Percentiles rank a stretch among this genome's conserved stretches.
Conservation (phyloP, 2,329 filamentous ascomycete genomes). For the Colletotrichum trifolii region DNA sequence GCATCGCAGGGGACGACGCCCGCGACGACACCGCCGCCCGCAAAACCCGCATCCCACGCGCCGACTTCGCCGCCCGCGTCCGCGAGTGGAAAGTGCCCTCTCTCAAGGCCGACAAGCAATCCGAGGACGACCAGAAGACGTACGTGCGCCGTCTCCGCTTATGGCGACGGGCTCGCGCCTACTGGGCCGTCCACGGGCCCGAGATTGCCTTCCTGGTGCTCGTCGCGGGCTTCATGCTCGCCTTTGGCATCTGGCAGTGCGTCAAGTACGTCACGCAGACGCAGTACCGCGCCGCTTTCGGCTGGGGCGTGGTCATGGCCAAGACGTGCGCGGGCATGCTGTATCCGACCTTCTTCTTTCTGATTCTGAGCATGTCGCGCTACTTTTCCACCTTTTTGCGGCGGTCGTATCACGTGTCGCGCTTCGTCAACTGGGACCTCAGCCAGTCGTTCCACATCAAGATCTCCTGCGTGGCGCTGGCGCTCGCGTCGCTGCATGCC, state of each 20-base stretch:
- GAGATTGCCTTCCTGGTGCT: slow-evolving; percentile 60
- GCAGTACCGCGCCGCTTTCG: slow-evolving; percentile 60
- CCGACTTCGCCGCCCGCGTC: slow-evolving; percentile 58
- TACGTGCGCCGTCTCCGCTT: slow-evolving; percentile 58
- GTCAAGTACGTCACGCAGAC: slow-evolving; percentile 61
- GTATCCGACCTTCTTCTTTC: slow-evolving; percentile 68
- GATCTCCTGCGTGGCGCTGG: slow-evolving; percentile 61
- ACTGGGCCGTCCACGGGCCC: slow-evolving; percentile 66
- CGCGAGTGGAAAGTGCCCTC: slow-evolving; percentile 60
- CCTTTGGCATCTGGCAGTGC: slow-evolving; percentile 65
- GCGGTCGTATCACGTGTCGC: slow-evolving; percentile 61
- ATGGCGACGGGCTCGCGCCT: slow-evolving; percentile 59
- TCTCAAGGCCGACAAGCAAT: slow-evolving; percentile 57
- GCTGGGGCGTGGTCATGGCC: slow-evolving; percentile 66
- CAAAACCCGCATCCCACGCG: slow-evolving; percentile 52
- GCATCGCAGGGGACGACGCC: slow-evolving; percentile 57
- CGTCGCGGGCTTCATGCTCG: slow-evolving; percentile 59
- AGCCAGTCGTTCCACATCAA: slow-evolving; percentile 66
- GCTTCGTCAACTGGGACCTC: slow-evolving; percentile 68
- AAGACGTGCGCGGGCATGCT: slow-evolving; percentile 66
- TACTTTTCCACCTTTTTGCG: slow-evolving; percentile 65
- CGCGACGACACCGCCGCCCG: slow-evolving; percentile 45
- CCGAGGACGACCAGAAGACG: slow-evolving; percentile 57
- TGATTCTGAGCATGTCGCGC: slow-evolving; percentile 68
- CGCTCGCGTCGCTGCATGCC: slow-evolving; percentile 63